Evolutionary conservation across 805 yeast genomes (phyloP).

Genomic region (Wickerhamiella lipophila): DNA sequence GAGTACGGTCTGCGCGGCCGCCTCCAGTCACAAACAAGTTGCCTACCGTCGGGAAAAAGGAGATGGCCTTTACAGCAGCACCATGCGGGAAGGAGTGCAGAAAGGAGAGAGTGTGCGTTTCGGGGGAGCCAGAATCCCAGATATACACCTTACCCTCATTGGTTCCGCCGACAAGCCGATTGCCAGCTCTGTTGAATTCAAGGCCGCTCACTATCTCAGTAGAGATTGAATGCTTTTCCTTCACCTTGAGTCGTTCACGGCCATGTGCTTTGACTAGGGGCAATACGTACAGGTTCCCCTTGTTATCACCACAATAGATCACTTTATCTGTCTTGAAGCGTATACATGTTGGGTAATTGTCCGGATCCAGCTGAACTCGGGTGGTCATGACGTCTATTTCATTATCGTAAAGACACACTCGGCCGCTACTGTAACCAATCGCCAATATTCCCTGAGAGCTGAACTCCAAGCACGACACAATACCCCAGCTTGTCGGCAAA

Average conservation of each 20-base stretch:
- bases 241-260: neutral
- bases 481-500: neutral
- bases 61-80: constrained; percentile 9
- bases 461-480: neutral
- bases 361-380: neutral
- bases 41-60: neutral
- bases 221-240: neutral
- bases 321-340: neutral
- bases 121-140: neutral
- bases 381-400: neutral
- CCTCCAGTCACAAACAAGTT: constrained; percentile 7
- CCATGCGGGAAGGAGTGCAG: neutral
- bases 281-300: neutral
- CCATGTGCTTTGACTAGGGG: neutral
- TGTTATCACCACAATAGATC: neutral
- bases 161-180: neutral
- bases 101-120: neutral
- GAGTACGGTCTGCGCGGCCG: constrained; percentile 8
- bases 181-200: neutral
- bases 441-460: neutral
- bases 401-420: neutral
- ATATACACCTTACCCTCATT: constrained; percentile 1
- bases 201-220: constrained; percentile 6
- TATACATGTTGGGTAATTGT: neutral
- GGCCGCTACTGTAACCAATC: constrained; percentile 2